Conservation (phyloP, 1,284 basidiomycete genomes). For the Cryptococcus jaspeensis region DNA sequence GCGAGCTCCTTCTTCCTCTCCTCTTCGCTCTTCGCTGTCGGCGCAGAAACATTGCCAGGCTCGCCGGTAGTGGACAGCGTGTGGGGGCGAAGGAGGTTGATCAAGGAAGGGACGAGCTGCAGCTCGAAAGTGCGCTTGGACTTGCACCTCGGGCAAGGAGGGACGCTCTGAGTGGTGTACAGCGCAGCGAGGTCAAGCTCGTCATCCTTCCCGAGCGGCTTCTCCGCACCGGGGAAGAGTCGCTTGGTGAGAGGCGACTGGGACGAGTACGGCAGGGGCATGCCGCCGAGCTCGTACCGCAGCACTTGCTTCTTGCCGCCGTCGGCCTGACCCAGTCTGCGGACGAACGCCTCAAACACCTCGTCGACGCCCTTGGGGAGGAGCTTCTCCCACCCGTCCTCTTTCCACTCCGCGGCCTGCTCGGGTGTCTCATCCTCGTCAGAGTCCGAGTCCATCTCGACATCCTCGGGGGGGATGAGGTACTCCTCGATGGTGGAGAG, state of each 20-base stretch:
- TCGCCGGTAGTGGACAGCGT: slow-evolving; percentile 36
- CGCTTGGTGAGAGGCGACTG: slow-evolving; percentile 42
- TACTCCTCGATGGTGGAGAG: slow-evolving; percentile 51
- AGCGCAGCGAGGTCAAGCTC: slow-evolving; percentile 32
- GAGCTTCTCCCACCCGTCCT: slow-evolving; percentile 44
- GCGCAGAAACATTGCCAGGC: neutral
- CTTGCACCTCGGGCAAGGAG: slow-evolving; percentile 40
- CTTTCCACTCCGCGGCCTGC: slow-evolving; percentile 30
- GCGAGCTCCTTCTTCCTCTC: slow-evolving; percentile 43
- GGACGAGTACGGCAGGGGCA: slow-evolving; percentile 49
- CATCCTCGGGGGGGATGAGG: slow-evolving; percentile 35
- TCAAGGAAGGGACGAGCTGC: slow-evolving; percentile 51
- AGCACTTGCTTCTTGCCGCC: slow-evolving; percentile 47
- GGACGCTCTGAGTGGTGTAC: slow-evolving; percentile 35
- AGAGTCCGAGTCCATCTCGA: slow-evolving; percentile 29
- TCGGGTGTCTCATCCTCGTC: slow-evolving; percentile 36
- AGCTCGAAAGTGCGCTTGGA: slow-evolving; percentile 48
- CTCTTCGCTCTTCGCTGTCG: slow-evolving; percentile 29
- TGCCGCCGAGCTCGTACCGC: slow-evolving; percentile 50
- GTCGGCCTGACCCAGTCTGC: slow-evolving; percentile 42
- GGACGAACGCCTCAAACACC: slow-evolving; percentile 50
- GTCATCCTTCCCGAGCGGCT: slow-evolving; percentile 41
- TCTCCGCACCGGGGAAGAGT: slow-evolving; percentile 42
- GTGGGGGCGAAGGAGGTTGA: slow-evolving; percentile 40
- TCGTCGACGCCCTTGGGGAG: slow-evolving; percentile 48